Conservation (phyloP, 495 filamentous ascomycete species). For the Penicillium cinerascens region DNA sequence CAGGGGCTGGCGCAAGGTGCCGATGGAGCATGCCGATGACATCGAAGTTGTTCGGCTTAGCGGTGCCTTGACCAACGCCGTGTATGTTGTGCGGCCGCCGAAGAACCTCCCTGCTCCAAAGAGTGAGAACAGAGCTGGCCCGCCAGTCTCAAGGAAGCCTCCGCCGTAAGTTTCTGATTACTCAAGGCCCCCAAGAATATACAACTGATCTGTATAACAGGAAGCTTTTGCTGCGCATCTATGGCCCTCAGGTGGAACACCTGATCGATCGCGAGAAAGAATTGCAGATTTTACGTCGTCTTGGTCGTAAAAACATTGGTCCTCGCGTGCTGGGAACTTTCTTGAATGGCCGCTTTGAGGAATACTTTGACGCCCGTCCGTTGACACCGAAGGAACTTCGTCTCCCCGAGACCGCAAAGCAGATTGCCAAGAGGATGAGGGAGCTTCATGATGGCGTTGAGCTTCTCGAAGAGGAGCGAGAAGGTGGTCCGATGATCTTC, state of each 20-base stretch:
- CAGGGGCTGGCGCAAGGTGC: slow-evolving; percentile 83
- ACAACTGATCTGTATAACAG: slow-evolving; percentile 32
- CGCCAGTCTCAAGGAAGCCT: slow-evolving; percentile 42
- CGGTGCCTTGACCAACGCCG: slow-evolving; percentile 91
- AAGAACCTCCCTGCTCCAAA: slow-evolving; percentile 43
- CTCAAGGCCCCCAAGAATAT: background rate
- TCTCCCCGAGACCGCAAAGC: slow-evolving; percentile 74
- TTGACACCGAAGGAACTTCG: slow-evolving; percentile 75
- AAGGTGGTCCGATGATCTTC: slow-evolving; percentile 78
- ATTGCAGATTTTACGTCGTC: slow-evolving; percentile 76
- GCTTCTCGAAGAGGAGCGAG: slow-evolving; percentile 70
- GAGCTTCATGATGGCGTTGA: slow-evolving; percentile 95
- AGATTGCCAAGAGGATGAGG: slow-evolving; percentile 98
- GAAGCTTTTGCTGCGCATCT: slow-evolving; percentile 87
- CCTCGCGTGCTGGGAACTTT: slow-evolving; percentile 93
- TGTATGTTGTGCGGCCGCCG: slow-evolving; percentile 90
- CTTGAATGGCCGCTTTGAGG: slow-evolving; percentile 91
- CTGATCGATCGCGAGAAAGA: slow-evolving; percentile 92
- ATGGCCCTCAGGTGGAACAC: slow-evolving; percentile 93
- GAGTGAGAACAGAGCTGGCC: slow-evolving; percentile 33
- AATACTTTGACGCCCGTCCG: slow-evolving; percentile 80
- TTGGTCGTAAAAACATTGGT: slow-evolving; percentile 89
- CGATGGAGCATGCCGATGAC: slow-evolving; percentile 64
- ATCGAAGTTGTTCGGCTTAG: slow-evolving; percentile 84
- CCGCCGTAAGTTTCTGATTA: slow-evolving; percentile 46